phyloP scores from a whole-genome alignment of 331 rosid genomes.

The Telfairia occidentalis region DNA sequence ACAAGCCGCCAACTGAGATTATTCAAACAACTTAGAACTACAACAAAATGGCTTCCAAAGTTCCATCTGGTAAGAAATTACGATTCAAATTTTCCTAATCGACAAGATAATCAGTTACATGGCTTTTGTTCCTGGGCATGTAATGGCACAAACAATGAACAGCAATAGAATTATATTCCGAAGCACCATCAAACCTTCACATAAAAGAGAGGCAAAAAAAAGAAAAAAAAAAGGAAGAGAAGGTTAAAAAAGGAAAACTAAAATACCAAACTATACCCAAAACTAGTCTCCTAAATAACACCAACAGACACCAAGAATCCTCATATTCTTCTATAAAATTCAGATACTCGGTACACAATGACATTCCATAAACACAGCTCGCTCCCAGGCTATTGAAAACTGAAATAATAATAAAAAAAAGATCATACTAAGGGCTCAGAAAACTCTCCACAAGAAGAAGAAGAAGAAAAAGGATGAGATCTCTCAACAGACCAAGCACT shows the following conservation, averaged over 20 bases:
- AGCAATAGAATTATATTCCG: not conserved
- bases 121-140: not conserved
- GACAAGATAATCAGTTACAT: too few species aligned
- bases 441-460: conserved; percentile 20
- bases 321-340: conserved; percentile 31
- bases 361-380: conserved; percentile 18
- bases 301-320: not conserved
- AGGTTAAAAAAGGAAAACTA: not conserved
- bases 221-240: not conserved
- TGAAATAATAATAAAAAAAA: conserved; percentile 8
- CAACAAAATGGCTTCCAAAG: too few species aligned
- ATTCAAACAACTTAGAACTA: too few species aligned
- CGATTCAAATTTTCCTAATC: too few species aligned
- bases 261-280: conserved; percentile 1
- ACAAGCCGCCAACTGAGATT: too few species aligned
- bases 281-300: conserved; percentile 1
- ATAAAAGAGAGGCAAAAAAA: not conserved
- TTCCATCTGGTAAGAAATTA: too few species aligned
- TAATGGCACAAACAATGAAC: not conserved
- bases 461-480: conserved; percentile 9
- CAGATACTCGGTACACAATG: conserved; percentile 24
- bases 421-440: conserved; percentile 33
- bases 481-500: conserved; percentile 15
- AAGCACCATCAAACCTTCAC: not conserved
- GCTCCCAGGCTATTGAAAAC: not conserved